Evolutionary conservation across 495 filamentous ascomycete species (phyloP), one percentile per base, ranked within the genome.

Genomic region (Hypoxylon fuscum): DNA sequence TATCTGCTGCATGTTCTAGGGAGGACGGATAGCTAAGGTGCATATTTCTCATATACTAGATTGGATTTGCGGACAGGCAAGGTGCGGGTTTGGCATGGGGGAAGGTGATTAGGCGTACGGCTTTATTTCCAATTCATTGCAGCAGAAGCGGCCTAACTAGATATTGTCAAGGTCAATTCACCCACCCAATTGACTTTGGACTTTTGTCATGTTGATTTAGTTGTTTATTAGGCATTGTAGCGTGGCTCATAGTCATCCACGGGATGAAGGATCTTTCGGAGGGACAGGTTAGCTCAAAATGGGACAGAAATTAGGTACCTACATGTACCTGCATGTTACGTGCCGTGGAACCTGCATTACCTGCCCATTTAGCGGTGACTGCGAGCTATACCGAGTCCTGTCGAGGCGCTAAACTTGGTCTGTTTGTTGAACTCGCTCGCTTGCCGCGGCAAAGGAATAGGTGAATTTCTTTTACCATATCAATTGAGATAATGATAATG

Each of bases 171-270:
- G 45, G 48, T 43, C 17, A 66, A 29, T 23, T 15, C 15, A 44
- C 21, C 7, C 25, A 54, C 49, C 48, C 35, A 25, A 49, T 35
- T 23, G 15, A 41, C 17, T 48, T 35, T 1, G 42, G 53, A 32
- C 14, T n/a, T n/a, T n/a, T 53, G 38, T 47, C 43, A 27, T 41
- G 25, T 42, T 31, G 12, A 45, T 45, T 55, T 3, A 22, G 25
- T 17, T 66, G 56, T 61, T n/a, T n/a, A n/a, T n/a, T n/a, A n/a
- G n/a, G n/a, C n/a, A 60, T 42, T 59, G 41, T 50, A 52, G 17
- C 43, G 32, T 40, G 40, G 46, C 20, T 56, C 32, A 47, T 41
- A 23, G 27, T 38, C 44, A 35, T 56, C 45, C 37, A 53, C 23
- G 7, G 62, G 62, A 55, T 60, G 55, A n/a, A n/a, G n/a, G n/a